These are phyloP conservation scores for Akebia trifoliata DNA, from an alignment of 164 flowering plant genomes.

Conservation along the genomic window DNA sequence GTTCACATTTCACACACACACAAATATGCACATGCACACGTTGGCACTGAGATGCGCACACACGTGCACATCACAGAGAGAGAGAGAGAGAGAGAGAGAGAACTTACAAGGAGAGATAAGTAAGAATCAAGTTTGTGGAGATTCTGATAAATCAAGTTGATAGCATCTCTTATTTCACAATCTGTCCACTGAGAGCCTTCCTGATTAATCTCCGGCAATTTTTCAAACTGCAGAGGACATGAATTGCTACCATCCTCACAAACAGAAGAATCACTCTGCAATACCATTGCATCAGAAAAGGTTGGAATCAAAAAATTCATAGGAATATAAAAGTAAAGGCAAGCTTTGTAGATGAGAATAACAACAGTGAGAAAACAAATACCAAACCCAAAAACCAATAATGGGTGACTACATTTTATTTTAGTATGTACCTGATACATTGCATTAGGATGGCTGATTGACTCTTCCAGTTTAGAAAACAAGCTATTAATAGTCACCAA, in stretches of 20 bases:
- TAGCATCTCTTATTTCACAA: constrained; percentile 60
- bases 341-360: too few species aligned
- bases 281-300: constrained; percentile 4
- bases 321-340: not conserved
- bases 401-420: not conserved
- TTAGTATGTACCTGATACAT: constrained; percentile 36
- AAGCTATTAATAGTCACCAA: constrained; percentile 51
- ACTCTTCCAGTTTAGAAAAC: constrained; percentile 63
- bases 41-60: too few species aligned
- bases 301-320: too few species aligned
- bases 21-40: too few species aligned
- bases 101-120: constrained; percentile 57
- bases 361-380: not conserved
- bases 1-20: too few species aligned
- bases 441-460: constrained; percentile 45
- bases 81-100: constrained; percentile 5
- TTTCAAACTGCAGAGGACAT: constrained; percentile 49
- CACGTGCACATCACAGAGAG: too few species aligned
- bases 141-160: constrained; percentile 63
- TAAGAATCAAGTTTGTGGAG: constrained; percentile 61
- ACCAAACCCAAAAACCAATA: not conserved
- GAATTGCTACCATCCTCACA: constrained; percentile 40
- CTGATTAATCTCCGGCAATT: constrained; percentile 58
- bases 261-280: constrained; percentile 58
- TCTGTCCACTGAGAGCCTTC: constrained; percentile 79